These are phyloP conservation scores for Vicia villosa DNA, from an alignment of 306 rosid genomes.

Conservation along the genomic window DNA sequence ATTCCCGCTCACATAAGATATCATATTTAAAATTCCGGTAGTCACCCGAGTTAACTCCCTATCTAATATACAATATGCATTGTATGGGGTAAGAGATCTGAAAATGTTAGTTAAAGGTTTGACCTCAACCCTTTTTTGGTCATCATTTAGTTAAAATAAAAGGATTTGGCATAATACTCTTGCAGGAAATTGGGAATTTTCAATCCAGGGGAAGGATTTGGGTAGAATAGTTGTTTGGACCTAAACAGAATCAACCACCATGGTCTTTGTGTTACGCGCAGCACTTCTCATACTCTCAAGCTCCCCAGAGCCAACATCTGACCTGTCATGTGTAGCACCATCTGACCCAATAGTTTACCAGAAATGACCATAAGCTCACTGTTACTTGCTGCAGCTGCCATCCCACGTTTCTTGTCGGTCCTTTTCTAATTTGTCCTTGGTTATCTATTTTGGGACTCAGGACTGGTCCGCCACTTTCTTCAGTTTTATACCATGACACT, in stretches of 20 bases:
- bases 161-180: neutral
- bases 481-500: neutral
- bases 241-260: neutral
- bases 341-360: neutral
- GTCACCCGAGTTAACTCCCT: neutral
- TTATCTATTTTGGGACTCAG: neutral
- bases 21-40: slow-evolving; percentile 8
- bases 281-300: neutral
- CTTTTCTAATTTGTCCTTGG: neutral
- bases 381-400: neutral
- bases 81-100: slow-evolving; percentile 17
- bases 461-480: neutral
- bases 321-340: neutral
- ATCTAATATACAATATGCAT: neutral
- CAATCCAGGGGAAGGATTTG: slow-evolving; percentile 9
- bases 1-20: neutral
- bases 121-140: slow-evolving; percentile 17
- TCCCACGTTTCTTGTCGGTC: neutral
- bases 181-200: slow-evolving; percentile 1
- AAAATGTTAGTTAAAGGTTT: slow-evolving; percentile 8
- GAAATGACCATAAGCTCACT: neutral
- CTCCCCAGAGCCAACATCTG: neutral
- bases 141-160: neutral
- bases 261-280: neutral
- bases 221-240: neutral